Conservation (phyloP, 2,329 filamentous ascomycete species). For the Colletotrichum zoysiae region DNA sequence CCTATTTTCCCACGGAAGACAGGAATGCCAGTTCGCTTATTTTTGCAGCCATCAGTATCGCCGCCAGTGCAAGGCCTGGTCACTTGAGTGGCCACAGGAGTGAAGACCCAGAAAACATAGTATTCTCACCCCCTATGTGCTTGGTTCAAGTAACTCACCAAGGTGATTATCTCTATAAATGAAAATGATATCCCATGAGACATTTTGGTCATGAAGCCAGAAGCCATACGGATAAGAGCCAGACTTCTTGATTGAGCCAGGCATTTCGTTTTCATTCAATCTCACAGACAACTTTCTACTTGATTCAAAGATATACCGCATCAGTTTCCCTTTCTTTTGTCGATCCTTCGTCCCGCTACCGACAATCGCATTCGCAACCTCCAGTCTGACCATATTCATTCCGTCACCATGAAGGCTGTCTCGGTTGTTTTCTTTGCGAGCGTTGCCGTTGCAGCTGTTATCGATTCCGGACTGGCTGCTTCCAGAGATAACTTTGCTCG, state of each 20-base stretch:
- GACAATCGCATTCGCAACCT: neutral
- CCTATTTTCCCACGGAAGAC: conserved; percentile 13
- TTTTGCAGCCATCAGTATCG: neutral
- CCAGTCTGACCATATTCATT: neutral
- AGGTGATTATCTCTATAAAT: conserved; percentile 7
- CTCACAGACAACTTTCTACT: neutral
- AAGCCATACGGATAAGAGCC: neutral
- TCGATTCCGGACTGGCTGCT: conserved; percentile 14
- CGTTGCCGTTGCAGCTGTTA: conserved; percentile 27
- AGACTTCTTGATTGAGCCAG: conserved; percentile 14
- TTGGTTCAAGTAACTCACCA: neutral
- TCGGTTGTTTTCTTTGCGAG: conserved; percentile 30
- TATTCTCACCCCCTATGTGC: no score
- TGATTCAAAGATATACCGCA: neutral
- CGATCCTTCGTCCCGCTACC: neutral
- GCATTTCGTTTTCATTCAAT: conserved; percentile 14
- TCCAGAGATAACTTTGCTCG: conserved; percentile 9
- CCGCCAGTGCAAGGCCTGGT: neutral
- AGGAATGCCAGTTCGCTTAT: neutral
- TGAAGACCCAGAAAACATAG: neutral
- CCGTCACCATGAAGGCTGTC: conserved; percentile 22
- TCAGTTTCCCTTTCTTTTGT: neutral
- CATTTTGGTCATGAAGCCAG: neutral
- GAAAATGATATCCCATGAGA: neutral
- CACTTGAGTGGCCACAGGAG: neutral